phyloP scores from a whole-genome alignment of 148 eudicot species.

The Rheum nobile region DNA sequence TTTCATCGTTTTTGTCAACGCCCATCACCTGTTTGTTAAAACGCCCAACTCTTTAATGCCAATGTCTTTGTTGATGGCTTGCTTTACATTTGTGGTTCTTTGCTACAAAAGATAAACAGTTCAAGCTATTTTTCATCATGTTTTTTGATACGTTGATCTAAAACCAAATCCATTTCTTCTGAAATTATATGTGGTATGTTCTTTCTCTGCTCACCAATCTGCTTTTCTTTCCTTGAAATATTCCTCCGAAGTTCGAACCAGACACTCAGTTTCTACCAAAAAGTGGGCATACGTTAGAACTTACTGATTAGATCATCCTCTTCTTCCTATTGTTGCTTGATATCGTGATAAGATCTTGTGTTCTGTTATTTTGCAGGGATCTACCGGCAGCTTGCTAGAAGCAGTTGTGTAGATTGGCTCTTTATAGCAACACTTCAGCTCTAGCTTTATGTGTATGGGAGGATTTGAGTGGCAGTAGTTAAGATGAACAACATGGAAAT shows the following conservation, averaged over 20 bases:
- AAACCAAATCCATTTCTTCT: no score
- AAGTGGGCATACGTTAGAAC: background rate
- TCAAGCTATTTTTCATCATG: background rate
- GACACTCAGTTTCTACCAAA: background rate
- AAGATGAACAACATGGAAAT: conserved; percentile 17
- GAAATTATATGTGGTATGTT: no score
- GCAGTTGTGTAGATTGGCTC: background rate
- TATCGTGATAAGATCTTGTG: background rate
- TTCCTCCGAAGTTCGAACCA: background rate
- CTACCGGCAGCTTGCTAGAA: background rate
- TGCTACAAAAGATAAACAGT: background rate
- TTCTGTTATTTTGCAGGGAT: background rate
- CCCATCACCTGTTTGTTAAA: conserved; percentile 1
- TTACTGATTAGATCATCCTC: background rate
- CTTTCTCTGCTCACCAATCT: background rate
- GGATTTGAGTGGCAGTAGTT: background rate
- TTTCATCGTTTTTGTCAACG: background rate
- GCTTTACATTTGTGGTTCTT: background rate
- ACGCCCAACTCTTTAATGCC: background rate
- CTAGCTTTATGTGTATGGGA: background rate
- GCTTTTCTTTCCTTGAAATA: background rate
- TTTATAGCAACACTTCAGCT: background rate
- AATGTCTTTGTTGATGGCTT: background rate
- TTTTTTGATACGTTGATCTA: no score
- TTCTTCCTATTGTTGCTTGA: background rate